phyloP scores from a whole-genome alignment of 306 rosid genomes.

The Begonia peltatifolia region DNA sequence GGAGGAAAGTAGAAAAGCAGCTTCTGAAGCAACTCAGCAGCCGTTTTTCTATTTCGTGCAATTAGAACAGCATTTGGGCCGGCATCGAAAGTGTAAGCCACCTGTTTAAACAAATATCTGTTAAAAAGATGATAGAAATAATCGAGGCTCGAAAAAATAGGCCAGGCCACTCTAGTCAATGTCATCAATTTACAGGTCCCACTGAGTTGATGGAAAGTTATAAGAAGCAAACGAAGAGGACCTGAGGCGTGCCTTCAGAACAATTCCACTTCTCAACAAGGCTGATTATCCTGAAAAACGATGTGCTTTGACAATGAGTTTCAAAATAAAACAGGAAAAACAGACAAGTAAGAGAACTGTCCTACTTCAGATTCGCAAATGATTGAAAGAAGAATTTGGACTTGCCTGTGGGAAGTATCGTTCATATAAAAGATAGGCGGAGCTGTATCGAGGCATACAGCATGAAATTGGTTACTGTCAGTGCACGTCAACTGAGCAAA shows the following conservation, averaged over 20 bases:
- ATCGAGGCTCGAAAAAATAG: too few species aligned
- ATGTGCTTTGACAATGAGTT: slow-evolving; percentile 11
- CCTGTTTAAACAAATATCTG: slow-evolving; percentile 23
- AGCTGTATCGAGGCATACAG: slow-evolving; percentile 86
- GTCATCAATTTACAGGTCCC: too few species aligned
- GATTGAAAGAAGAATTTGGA: background rate
- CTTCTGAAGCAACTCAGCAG: slow-evolving; percentile 68
- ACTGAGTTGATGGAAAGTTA: too few species aligned
- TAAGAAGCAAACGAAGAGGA: background rate
- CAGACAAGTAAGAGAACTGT: background rate
- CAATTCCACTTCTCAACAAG: slow-evolving; percentile 82
- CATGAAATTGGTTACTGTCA: slow-evolving; percentile 98
- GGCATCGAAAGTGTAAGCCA: slow-evolving; percentile 97
- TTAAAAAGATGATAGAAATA: background rate
- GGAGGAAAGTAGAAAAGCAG: slow-evolving; percentile 90
- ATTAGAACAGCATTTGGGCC: slow-evolving; percentile 91
- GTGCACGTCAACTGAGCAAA: slow-evolving; percentile 63
- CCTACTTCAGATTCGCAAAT: too few species aligned
- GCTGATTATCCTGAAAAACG: slow-evolving; percentile 77
- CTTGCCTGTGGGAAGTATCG: slow-evolving; percentile 89
- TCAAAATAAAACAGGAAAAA: slow-evolving; percentile 1
- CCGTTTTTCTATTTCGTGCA: slow-evolving; percentile 74
- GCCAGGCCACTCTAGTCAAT: too few species aligned
- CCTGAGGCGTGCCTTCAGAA: slow-evolving; percentile 90
- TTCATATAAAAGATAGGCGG: slow-evolving; percentile 99